Base-by-base conservation (phyloP, 176 grass and related monocot genomes). In the Sorghum bicolor region DNA sequence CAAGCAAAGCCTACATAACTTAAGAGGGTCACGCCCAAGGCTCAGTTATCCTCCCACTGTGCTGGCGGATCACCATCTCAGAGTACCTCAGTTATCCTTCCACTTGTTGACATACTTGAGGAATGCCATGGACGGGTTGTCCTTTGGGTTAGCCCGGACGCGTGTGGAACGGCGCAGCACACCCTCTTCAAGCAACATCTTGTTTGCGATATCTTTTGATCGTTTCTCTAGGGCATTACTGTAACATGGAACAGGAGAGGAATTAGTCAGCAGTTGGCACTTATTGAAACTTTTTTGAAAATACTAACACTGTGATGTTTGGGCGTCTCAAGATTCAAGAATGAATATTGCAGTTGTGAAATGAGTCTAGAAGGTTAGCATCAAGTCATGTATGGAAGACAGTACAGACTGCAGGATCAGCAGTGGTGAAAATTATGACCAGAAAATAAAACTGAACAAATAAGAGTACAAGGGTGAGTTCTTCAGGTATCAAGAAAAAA, bases 41-140 rank as follows among this genome's bases (percentile, higher is more conserved):
- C 60, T 75, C 29, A 75, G 30, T 36, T 67, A 61, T 61, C 57
- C 62, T 36, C 16, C 33, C 36, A 60, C 13, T 3, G 8, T 3
- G 8, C 11, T 25, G 13, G 24, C 25, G 5, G 70, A 73, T 16
- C 16, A 8, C 5, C 15, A 50, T 10, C 26, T 10, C 41, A 31
- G 16, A 31, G 17, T 20, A 53, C 28, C 41, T 89, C 75, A 95
- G 62, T 68, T 81, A 2, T 91, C 92, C 80, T 88, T 97, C 94
- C 94, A 97, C 78, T 84, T 97, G 80, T 97, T 97, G 12, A 78
- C 77, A 71, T 97, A 97, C 76, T 87, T 94, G 82, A 97, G 94
- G 85, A 97, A 97, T 63, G 82, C 83, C 82, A 90, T 97, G 28
- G 84, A 74, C 30, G 89, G 89, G 67, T 81, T 86, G 53, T 97